Evolutionary conservation across 257 asterid genomes (phyloP).

Genomic region (Ilex aquifolium): DNA sequence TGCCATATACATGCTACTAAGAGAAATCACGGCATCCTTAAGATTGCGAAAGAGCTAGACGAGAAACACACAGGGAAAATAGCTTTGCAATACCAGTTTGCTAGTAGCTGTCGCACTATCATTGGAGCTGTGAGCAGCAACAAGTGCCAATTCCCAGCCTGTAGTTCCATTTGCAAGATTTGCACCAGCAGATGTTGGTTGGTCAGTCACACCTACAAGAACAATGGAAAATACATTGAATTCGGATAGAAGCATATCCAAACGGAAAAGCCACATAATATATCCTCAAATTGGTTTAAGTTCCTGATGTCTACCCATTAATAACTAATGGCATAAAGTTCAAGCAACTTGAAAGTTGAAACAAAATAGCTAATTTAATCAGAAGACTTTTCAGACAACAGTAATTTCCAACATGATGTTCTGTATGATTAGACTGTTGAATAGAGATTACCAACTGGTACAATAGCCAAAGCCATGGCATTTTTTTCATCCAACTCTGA

Average conservation of each 20-base stretch:
- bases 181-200: conserved; percentile 42
- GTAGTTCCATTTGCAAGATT: conserved; percentile 50
- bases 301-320: not conserved
- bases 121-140: conserved; percentile 79
- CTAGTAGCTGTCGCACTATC: conserved; percentile 50
- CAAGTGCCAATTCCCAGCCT: conserved; percentile 96
- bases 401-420: too few species aligned
- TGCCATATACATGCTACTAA: not conserved
- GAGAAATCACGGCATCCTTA: not conserved
- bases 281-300: not conserved
- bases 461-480: conserved; percentile 88
- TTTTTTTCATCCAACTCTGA: conserved; percentile 80
- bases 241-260: not conserved
- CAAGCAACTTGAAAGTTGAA: too few species aligned
- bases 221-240: not conserved
- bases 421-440: too few species aligned
- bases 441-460: conserved; percentile 61
- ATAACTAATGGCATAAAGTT: too few species aligned
- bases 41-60: not conserved
- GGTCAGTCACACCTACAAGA: conserved; percentile 37
- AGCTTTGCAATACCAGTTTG: conserved; percentile 55
- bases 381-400: too few species aligned
- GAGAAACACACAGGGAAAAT: not conserved
- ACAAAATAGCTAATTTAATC: too few species aligned
- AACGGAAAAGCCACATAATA: not conserved